These are phyloP conservation scores for Yamadazyma akitaensis DNA, from an alignment of 805 yeast species.

Conservation along the genomic window DNA sequence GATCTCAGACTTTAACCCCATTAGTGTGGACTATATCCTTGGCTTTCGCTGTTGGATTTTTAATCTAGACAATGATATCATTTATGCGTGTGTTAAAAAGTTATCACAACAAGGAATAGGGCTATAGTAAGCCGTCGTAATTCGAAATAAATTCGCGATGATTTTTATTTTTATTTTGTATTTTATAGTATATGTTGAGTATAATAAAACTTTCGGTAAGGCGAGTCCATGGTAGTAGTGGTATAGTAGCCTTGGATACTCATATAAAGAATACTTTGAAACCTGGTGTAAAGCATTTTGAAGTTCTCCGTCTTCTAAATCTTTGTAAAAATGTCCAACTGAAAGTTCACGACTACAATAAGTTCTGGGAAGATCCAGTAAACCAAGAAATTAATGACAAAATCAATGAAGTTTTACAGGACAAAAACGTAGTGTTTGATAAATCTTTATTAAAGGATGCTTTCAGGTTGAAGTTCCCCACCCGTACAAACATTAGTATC, in stretches of 20 bases:
- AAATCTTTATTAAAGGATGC: slow-evolving; percentile 23
- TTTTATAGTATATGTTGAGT: not conserved
- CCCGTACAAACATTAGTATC: slow-evolving; percentile 25
- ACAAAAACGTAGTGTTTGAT: slow-evolving; percentile 17
- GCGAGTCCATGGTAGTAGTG: not conserved
- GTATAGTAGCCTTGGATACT: slow-evolving; percentile 5
- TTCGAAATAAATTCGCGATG: not conserved
- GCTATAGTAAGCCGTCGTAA: not conserved
- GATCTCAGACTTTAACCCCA: not conserved
- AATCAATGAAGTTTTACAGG: slow-evolving; percentile 20
- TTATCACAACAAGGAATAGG: not conserved
- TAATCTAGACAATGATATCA: not conserved
- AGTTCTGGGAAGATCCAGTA: slow-evolving; percentile 21
- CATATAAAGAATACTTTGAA: not conserved
- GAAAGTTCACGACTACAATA: slow-evolving; percentile 18
- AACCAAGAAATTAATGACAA: slow-evolving; percentile 18
- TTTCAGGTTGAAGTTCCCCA: slow-evolving; percentile 33
- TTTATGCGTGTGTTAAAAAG: not conserved
- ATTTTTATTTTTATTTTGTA: not conserved
- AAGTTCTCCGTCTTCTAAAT: slow-evolving; percentile 15
- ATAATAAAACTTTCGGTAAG: not conserved
- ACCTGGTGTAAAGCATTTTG: not conserved
- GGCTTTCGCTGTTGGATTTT: not conserved
- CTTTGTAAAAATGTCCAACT: slow-evolving; percentile 22
- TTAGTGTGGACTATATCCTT: not conserved